Base-by-base conservation (phyloP, 1,139 yeast species). In the Wickerhamomyces sp. region DNA sequence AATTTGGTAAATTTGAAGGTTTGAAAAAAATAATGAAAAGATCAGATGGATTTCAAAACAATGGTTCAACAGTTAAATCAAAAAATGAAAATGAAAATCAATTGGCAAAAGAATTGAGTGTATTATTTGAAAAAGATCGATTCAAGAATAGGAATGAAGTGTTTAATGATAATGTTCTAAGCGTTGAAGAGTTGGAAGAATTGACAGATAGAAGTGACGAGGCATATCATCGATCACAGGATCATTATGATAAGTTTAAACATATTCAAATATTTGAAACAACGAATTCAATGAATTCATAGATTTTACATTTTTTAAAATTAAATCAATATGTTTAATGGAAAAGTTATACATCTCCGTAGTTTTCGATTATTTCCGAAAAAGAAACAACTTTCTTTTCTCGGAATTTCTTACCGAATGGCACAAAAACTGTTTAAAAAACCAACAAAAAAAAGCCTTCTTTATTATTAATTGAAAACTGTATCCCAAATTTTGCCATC, bases 1-100 rank as follows among this genome's bases (percentile, higher is more conserved):
- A 84, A 55, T 67, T 80, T 68, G 96, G 96, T 5, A 74, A 78
- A 37, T 87, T 87, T 59, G 78, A 77, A 46, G 72, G 70, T 10
- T 64, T 78, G 42, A 65, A 64, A 34, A 66, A 62, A 37, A 46
- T 49, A 14, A 37, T 49, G 16, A 42, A 32, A 4, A 41, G 36
- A 6, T n/a, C n/a, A n/a, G 53, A 48, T 20, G 13, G 11, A 6
- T 6, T 12, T 10, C 13, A 8, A 10, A 22, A 30, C 2, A 30
- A 27, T 10, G 19, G 39, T 13, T 16, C 33, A 2, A 36, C 31
- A 4, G 35, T 26, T 3, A 14, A 19, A 26, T 5, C 37, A 33
- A 17, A 29, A 30, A n/a, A 16, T 11, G 4, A 37, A 23, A 13
- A 37, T 33, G 12, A 43, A 43, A 13, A 7, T 7, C 29, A 34